Percentiles rank a stretch among this genome's conserved stretches.
Conservation (phyloP, 176 grass and related monocot species). For the Bromus sterilis region DNA sequence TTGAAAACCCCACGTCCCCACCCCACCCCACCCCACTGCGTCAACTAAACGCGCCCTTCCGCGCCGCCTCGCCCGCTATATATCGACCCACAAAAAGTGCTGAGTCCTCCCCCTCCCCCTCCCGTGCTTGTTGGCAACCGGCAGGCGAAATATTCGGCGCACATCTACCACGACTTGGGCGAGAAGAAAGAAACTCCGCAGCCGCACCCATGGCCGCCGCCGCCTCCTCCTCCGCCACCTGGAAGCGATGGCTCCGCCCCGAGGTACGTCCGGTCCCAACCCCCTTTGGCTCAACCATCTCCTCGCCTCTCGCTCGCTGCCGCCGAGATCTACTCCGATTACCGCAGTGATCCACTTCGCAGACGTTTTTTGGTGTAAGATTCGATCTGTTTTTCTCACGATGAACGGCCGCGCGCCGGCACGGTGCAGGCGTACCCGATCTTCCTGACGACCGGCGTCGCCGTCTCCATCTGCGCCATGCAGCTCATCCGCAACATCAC, state of each 20-base stretch:
- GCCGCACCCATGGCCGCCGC: not conserved
- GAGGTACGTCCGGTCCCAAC: not conserved
- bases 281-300: not conserved
- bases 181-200: not conserved
- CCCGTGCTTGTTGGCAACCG: not conserved
- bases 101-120: not conserved
- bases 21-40: too few species aligned
- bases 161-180: not conserved
- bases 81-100: not conserved
- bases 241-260: slow-evolving; percentile 3
- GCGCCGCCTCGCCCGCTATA: not conserved
- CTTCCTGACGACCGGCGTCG: slow-evolving; percentile 26
- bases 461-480: slow-evolving; percentile 39
- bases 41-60: not conserved
- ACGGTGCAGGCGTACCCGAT: slow-evolving; percentile 42
- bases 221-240: not conserved
- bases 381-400: not conserved
- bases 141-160: not conserved
- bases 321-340: too few species aligned
- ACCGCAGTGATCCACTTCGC: not conserved
- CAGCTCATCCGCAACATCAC: slow-evolving; percentile 56
- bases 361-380: not conserved
- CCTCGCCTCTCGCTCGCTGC: too few species aligned
- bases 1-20: not conserved
- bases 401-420: not conserved